A percentile compares a stretch with the other conserved stretches of the same genome.
These are phyloP conservation scores for Hordeum marinum DNA, from an alignment of 176 grass and related monocot species.

Conservation along the genomic window DNA sequence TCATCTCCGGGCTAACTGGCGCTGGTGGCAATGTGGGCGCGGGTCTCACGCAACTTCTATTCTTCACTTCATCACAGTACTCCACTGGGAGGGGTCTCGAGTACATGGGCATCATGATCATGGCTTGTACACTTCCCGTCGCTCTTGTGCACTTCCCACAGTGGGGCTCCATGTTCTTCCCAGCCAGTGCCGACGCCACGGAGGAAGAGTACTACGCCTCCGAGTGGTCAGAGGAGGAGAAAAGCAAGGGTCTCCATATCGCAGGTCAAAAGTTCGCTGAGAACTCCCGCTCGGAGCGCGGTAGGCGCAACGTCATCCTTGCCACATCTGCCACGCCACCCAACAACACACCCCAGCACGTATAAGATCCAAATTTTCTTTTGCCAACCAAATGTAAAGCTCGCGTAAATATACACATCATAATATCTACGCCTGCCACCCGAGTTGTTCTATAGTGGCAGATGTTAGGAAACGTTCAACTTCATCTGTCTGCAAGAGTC, in stretches of 20 bases:
- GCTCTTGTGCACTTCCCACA: constrained; percentile 70
- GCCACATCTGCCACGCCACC: constrained; percentile 34
- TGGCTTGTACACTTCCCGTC: constrained; percentile 60
- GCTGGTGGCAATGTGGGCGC: constrained; percentile 70
- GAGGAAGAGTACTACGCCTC: constrained; percentile 61
- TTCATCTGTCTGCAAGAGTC: not conserved
- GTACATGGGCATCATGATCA: constrained; percentile 88
- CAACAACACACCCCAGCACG: constrained; percentile 33
- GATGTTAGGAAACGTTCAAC: not conserved
- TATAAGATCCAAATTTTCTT: not conserved
- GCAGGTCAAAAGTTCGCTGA: constrained; percentile 67
- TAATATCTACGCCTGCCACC: not conserved
- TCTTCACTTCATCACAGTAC: constrained; percentile 64
- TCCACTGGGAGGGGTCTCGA: constrained; percentile 41
- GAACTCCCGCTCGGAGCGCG: constrained; percentile 67
- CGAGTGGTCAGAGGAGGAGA: constrained; percentile 69
- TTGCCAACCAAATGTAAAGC: not conserved
- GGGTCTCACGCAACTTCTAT: constrained; percentile 72
- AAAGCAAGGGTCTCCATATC: constrained; percentile 31
- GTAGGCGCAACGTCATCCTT: constrained; percentile 24
- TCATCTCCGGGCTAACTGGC: constrained; percentile 78
- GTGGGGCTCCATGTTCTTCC: constrained; percentile 84
- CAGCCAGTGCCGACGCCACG: constrained; percentile 12
- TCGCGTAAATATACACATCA: not conserved
- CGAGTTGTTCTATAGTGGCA: not conserved